Percentiles rank a stretch among this genome's conserved stretches.
Evolutionary conservation across 768 basidiomycete species (phyloP).

Genomic region (Calocybe gangraenosa): DNA sequence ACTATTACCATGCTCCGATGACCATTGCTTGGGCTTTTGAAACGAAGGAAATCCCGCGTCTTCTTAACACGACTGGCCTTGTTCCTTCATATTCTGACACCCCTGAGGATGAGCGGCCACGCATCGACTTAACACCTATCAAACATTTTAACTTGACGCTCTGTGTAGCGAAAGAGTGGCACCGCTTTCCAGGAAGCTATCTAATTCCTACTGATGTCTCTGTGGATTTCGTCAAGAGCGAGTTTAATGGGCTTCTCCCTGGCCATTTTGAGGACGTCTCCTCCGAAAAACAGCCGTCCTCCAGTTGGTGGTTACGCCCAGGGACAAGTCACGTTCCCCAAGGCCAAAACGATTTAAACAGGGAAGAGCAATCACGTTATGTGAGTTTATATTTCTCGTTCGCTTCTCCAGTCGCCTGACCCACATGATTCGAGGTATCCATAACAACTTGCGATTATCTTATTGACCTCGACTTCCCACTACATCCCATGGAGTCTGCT

Average conservation of each 20-base stretch:
- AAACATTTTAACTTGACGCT: slow-evolving; percentile 67
- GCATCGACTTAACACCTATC: slow-evolving; percentile 66
- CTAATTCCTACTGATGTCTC: slow-evolving; percentile 79
- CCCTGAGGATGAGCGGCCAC: slow-evolving; percentile 38
- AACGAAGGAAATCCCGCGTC: slow-evolving; percentile 70
- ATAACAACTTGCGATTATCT: slow-evolving; percentile 81
- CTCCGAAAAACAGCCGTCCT: slow-evolving; percentile 17
- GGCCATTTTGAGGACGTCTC: slow-evolving; percentile 61
- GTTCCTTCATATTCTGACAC: slow-evolving; percentile 42
- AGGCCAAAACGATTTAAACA: slow-evolving; percentile 86
- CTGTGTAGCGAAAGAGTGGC: slow-evolving; percentile 94
- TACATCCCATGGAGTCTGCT: slow-evolving; percentile 46
- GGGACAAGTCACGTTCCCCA: slow-evolving; percentile 58
- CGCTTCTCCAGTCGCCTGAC: slow-evolving; percentile 4
- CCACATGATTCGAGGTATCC: slow-evolving; percentile 47
- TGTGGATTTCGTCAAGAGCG: slow-evolving; percentile 89
- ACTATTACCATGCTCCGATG: slow-evolving; percentile 91
- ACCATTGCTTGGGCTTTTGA: slow-evolving; percentile 69
- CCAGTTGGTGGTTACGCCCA: slow-evolving; percentile 48
- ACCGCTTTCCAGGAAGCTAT: slow-evolving; percentile 89
- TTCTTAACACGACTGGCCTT: slow-evolving; percentile 71
- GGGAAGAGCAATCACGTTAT: slow-evolving; percentile 72
- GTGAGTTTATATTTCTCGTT: slow-evolving; percentile 36
- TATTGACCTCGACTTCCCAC: slow-evolving; percentile 85
- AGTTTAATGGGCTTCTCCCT: slow-evolving; percentile 86